Base-by-base conservation (phyloP, 345 rosid genomes). In the Cardamine resedifolia region DNA sequence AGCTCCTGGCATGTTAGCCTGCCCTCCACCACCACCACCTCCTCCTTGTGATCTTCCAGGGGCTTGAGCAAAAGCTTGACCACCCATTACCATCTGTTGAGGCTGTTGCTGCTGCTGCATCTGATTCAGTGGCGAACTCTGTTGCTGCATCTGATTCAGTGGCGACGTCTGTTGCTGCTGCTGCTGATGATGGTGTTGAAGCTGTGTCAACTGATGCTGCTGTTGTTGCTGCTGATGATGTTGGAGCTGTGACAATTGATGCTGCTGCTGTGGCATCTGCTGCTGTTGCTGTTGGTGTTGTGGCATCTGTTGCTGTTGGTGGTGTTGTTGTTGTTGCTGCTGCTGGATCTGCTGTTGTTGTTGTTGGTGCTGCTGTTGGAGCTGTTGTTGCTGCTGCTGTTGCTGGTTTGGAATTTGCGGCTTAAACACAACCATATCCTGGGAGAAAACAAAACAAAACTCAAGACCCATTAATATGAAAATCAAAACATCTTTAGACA, bases 371-470 rank as follows among this genome's bases (percentile, higher is more conserved):
- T 77, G 77, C 20, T 66, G 80, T 2, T 71, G 80, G 2, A 6
- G 73, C 6, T 58, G 81, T 15, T 67, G 81, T 6, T 58, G 80
- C 7, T 62, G 84, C 20, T 78, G 86, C 20, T 79, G 83, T 7
- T 76, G 96, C 80, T 85, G 96, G 80, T 85, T 90, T 4, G 91
- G 74, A 72, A 88, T 82, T 82, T 95, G 96, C 0, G 98, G 96
- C 81, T 86, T 90, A 71, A 95, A 95, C 52, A 90, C 97, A 71
- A 90, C 99, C 99, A 91, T 88, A 81, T 95, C 98, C 96, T 94
- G 83, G 24, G 49, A 28, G n/a, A 38, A 58, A n/a, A 63, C 14
- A 61, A 61, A 61, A 24, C n/a, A 28, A 41, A 50, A 31, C 8
- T 16, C 21, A 30, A 15, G 41, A 53, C 51, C 28, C 60, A 20